Evolutionary conservation across 345 rosid species (phyloP).

Genomic region (Brassica rapa): DNA sequence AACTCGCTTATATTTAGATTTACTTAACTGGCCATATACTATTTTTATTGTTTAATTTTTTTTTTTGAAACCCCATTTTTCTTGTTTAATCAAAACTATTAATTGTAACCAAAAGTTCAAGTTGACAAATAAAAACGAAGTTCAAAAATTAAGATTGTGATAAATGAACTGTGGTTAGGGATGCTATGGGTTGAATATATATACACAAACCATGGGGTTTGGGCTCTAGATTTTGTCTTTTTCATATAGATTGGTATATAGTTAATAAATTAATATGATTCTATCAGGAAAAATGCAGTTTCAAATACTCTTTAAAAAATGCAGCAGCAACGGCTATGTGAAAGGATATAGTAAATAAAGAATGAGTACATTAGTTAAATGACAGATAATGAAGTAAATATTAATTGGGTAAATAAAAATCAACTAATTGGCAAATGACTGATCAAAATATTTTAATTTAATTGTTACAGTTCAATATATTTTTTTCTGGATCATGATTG

Average conservation of each 20-base stretch:
- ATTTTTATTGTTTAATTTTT: background rate
- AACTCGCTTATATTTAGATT: background rate
- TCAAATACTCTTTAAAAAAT: background rate
- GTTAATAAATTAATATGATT: background rate
- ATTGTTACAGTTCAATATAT: background rate
- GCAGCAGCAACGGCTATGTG: slow-evolving; percentile 5
- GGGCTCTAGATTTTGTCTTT: background rate
- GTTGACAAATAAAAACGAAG: background rate
- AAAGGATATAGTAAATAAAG: background rate
- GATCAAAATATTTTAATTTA: background rate
- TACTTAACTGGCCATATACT: background rate
- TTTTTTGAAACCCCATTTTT: background rate
- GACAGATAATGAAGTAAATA: background rate
- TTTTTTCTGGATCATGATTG: background rate
- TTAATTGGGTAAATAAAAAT: background rate
- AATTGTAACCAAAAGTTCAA: background rate
- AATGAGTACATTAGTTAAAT: background rate
- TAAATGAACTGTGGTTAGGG: background rate
- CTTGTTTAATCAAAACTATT: background rate
- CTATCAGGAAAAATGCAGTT: background rate
- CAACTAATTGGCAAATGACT: background rate
- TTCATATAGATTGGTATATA: background rate
- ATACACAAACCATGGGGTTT: background rate
- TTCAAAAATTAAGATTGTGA: background rate
- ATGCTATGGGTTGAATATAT: background rate